These are phyloP conservation scores for Jimgerdemannia flammicorona DNA, from an alignment of 192 early-diverging fungal genomes.

Conservation along the genomic window DNA sequence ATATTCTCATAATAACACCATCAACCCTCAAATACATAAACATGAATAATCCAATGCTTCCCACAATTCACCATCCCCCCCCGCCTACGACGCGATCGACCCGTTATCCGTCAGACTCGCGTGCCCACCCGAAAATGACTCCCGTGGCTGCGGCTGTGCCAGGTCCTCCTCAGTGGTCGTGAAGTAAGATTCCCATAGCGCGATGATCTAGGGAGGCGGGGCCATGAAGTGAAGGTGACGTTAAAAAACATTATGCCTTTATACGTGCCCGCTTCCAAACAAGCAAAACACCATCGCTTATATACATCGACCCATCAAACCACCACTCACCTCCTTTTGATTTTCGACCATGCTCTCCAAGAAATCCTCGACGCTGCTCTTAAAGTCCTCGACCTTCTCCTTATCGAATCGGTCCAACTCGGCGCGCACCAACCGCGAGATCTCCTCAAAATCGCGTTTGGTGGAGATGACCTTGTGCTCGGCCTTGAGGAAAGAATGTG, in stretches of 20 bases:
- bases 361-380: slow-evolving; percentile 65
- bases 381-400: slow-evolving; percentile 78
- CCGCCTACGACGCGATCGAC: not conserved
- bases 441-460: slow-evolving; percentile 70
- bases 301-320: not conserved
- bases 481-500: slow-evolving; percentile 16
- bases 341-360: slow-evolving; percentile 74
- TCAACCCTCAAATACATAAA: too few relatives aligned
- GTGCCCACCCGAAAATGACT: not conserved
- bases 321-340: slow-evolving; percentile 62
- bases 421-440: slow-evolving; percentile 61
- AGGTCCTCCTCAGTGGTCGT: slow-evolving; percentile 21
- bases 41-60: too few relatives aligned
- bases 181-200: slow-evolving; percentile 35
- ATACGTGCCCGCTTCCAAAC: not conserved
- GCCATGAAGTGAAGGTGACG: not conserved
- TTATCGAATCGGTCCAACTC: slow-evolving; percentile 81
- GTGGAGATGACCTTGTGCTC: slow-evolving; percentile 41
- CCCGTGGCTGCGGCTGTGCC: not conserved
- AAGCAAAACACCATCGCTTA: not conserved
- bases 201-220: slow-evolving; percentile 20
- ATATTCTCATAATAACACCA: too few relatives aligned
- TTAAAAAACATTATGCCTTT: not conserved
- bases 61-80: too few relatives aligned
- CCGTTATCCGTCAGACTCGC: not conserved